Evolutionary conservation across 2,329 filamentous ascomycete genomes (phyloP).

Genomic region (Aspergillus sp.): DNA sequence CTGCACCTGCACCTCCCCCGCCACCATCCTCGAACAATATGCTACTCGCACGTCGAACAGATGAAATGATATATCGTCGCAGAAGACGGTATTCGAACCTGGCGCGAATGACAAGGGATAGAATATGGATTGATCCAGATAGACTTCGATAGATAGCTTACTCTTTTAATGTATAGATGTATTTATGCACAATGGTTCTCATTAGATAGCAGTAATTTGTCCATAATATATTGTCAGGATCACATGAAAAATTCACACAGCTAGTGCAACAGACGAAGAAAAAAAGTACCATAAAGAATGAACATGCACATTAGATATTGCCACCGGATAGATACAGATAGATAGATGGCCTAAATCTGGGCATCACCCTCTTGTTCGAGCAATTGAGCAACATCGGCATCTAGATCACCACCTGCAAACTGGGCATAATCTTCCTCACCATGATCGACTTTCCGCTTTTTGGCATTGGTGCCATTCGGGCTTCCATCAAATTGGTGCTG

Average conservation of each 20-base stretch:
- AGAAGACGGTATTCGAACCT: constrained; percentile 14
- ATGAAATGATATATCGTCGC: constrained; percentile 16
- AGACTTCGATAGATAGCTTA: constrained; percentile 25
- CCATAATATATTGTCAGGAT: background rate
- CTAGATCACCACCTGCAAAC: constrained; percentile 50
- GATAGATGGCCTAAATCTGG: constrained; percentile 6
- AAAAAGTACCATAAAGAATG: background rate
- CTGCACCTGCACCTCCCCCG: constrained; percentile 15
- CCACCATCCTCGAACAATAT: constrained; percentile 13
- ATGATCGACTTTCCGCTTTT: constrained; percentile 45
- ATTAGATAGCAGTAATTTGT: background rate
- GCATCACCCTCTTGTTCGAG: constrained; percentile 41
- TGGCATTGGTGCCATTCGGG: constrained; percentile 30
- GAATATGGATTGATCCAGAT: constrained; percentile 27
- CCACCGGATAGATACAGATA: background rate
- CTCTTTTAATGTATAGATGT: constrained; percentile 12
- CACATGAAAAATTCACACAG: background rate
- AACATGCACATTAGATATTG: background rate
- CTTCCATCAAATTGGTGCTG: constrained; percentile 17
- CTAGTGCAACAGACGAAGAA: background rate
- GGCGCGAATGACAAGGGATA: constrained; percentile 19
- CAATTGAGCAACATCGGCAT: constrained; percentile 56
- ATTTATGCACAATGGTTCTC: constrained; percentile 10
- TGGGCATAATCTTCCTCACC: constrained; percentile 38
- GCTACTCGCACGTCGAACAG: constrained; percentile 7